Base-by-base conservation (phyloP, 352 stramenopile species). In the Pythium brassicae region DNA sequence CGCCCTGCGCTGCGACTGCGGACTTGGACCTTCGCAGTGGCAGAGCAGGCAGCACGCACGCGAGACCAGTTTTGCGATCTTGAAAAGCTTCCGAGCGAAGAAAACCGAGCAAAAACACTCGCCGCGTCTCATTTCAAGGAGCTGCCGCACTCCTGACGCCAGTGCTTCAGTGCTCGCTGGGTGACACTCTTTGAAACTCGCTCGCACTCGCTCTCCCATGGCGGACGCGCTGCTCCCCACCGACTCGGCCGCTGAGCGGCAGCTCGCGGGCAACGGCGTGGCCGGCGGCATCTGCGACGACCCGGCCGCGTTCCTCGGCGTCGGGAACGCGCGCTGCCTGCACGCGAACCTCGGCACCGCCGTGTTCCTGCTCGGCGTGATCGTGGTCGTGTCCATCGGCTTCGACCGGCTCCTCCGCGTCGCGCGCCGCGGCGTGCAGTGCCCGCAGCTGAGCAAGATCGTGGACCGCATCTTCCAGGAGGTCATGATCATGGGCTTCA, bases 381-480 rank as follows among this genome's bases (percentile, higher is more conserved):
- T 95, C 50, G 72, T 93, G 34, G 62, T 82, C 8, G 69, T 92
- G 20, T 93, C 83, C 3, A 74, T 91, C 22, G 62, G 72, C 26
- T 68, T 93, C 26, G 83, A 93, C 32, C 63, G 66, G 25, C 14
- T 78, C 7, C 80, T 92, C 53, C 61, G 78, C 37, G 63, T 53
- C 29, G 59, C 81, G 50, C 83, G 78, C 34, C 66, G 59, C 10
- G 61, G 61, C 40, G 89, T 95, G 56, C 61, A 71, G 42, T 95
- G 85, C 50, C 83, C 85, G 29, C 85, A 95, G 58, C 77, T 95
- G 47, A 71, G 72, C 49, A 83, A 79, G 55, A 91, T 95, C 54
- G 83, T 92, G 26, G 82, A 92, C 66, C 83, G 85, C 44, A 82
- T 95, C 46, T 93, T 95, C 61, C 80, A 95, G 55, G 85, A 95